Percentiles rank a stretch among this genome's conserved stretches.
Conservation (phyloP, 768 basidiomycete genomes). For the Naganishia friedmannii region DNA sequence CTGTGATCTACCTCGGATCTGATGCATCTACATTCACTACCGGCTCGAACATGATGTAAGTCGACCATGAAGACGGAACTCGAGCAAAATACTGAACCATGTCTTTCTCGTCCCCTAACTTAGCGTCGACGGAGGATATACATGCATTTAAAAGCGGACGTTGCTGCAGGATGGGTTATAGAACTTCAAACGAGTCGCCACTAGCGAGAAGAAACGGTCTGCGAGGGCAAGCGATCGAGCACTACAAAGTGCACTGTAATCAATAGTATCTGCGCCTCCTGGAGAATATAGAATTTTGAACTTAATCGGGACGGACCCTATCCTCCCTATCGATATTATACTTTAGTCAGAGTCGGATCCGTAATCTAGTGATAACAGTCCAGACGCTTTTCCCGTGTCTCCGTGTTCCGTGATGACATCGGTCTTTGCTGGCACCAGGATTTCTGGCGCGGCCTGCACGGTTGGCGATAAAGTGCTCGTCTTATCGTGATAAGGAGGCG, state of each 20-base stretch:
- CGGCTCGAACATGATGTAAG: constrained; percentile 57
- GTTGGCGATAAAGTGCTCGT: background rate
- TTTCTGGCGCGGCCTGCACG: background rate
- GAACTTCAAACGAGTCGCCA: no score
- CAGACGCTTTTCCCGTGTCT: background rate
- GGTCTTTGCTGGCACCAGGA: background rate
- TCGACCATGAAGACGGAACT: background rate
- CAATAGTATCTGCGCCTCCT: no score
- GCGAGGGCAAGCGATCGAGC: no score
- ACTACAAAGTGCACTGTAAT: no score
- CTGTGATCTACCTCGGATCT: constrained; percentile 82
- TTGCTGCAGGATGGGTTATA: no score
- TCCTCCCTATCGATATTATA: background rate
- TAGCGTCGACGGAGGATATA: constrained; percentile 87
- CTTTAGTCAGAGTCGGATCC: constrained; percentile 1
- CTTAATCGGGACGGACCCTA: background rate
- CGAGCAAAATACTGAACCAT: background rate
- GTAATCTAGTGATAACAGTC: background rate
- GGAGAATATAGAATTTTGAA: no score
- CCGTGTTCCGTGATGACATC: background rate
- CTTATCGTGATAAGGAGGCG: background rate
- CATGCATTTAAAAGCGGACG: constrained; percentile 49
- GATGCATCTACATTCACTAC: constrained; percentile 90
- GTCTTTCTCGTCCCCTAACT: constrained; percentile 53
- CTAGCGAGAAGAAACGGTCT: no score